Base-by-base conservation (phyloP, 352 stramenopile species). In the Pythium scleroteichum region DNA sequence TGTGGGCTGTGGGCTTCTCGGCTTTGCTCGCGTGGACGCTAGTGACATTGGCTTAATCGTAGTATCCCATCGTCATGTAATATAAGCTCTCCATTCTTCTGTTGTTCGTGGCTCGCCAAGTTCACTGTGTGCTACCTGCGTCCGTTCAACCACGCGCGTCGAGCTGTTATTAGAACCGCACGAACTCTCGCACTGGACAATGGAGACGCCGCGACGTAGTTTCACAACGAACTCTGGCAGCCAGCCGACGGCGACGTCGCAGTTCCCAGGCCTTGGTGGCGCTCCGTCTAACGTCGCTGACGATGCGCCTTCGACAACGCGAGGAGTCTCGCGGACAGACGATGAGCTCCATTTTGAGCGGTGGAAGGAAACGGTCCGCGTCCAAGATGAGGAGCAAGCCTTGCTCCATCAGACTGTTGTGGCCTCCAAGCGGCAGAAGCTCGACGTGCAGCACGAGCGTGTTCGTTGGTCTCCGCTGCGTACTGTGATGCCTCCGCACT, bases 321-420 rank as follows among this genome's bases (percentile, higher is more conserved):
- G 46, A 22, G 40, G 48, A 27, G 53, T 24, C 13, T 38, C 58
- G 1, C 41, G 50, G 12, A 64, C 55, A 0, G 63, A 65, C 38
- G 63, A 70, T 22, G 55, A 62, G 41, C 32, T 62, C 35, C 57
- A 66, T 22, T 67, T 71, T 44, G 70, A 72, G 32, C 73, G 59
- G 17, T 72, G 71, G 69, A 76, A 80, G 53, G 64, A 70, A 57
- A 68, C 66, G 4, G 24, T 78, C 6, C 70, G 74, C 47, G 61
- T 55, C 0, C 76, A 85, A 39, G 82, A 87, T 42, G 78, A 87
- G 20, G 78, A 88, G n/a, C 75, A 88, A 9, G 48, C 78, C n/a
- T 66, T 88, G 35, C 66, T 92, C 9, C 79, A 92, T 38, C 78
- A 81, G 56, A 90, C 79, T 1, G 79, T 90, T n/a, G 69, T 92